These are phyloP conservation scores for Talaromyces sp. DNA, from an alignment of 2,329 filamentous ascomycete genomes.

Conservation along the genomic window DNA sequence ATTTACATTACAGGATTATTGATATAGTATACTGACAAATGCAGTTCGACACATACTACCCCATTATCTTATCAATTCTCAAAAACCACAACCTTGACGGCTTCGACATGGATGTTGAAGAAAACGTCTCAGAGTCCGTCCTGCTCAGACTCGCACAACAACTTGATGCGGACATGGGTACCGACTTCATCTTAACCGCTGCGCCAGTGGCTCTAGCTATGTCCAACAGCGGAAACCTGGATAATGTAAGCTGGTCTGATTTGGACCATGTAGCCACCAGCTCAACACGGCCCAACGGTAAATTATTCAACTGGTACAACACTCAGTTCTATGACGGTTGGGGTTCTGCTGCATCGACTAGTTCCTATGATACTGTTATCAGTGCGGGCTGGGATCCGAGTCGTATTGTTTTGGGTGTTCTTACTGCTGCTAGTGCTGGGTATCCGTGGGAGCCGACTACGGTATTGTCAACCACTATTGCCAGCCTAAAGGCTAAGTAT, in stretches of 20 bases:
- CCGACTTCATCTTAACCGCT: constrained; percentile 62
- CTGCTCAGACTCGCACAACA: constrained; percentile 46
- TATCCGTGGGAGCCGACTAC: constrained; percentile 55
- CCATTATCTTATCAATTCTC: constrained; percentile 35
- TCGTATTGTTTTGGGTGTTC: constrained; percentile 68
- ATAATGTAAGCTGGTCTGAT: constrained; percentile 69
- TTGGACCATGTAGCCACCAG: constrained; percentile 52
- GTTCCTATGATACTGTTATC: constrained; percentile 51
- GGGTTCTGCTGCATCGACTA: constrained; percentile 57
- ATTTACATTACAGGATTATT: background rate
- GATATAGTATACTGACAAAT: background rate
- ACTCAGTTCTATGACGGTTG: constrained; percentile 81
- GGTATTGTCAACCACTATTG: constrained; percentile 51
- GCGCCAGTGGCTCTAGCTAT: constrained; percentile 67
- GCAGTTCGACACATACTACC: constrained; percentile 50
- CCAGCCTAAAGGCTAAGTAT: constrained; percentile 53
- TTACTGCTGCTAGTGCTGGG: constrained; percentile 69
- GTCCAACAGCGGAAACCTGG: constrained; percentile 53
- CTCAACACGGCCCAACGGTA: constrained; percentile 46
- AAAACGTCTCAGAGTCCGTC: constrained; percentile 33
- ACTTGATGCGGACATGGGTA: constrained; percentile 61
- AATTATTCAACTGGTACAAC: constrained; percentile 71
- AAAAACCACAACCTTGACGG: constrained; percentile 38
- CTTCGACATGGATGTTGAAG: constrained; percentile 48
- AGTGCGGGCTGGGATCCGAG: constrained; percentile 59